A percentile compares a stretch with the other conserved stretches of the same genome.
phyloP scores from a whole-genome alignment of 768 basidiomycete species.

The Psilocybe cubensis region DNA sequence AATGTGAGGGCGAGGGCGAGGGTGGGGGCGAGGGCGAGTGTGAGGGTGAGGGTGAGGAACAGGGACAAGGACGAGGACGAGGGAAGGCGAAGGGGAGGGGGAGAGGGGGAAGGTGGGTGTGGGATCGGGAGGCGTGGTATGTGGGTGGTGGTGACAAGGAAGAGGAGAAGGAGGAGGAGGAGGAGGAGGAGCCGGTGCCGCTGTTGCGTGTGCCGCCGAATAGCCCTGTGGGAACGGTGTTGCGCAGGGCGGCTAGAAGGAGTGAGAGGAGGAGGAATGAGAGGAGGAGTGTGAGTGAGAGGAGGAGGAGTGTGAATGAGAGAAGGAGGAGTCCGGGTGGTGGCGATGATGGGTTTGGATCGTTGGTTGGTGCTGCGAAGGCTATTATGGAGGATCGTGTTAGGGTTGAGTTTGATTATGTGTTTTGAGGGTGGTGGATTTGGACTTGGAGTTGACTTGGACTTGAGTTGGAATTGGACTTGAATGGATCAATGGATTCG shows the following conservation, averaged over 20 bases:
- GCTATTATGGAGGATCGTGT: conserved; percentile 20
- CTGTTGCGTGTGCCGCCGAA: conserved; percentile 4
- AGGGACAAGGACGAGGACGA: not conserved
- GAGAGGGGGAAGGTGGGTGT: conserved; percentile 7
- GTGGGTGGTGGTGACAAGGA: too few species aligned
- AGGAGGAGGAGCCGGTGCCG: conserved; percentile 9
- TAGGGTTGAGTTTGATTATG: not conserved
- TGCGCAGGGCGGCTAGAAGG: too few species aligned
- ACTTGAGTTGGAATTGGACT: not conserved
- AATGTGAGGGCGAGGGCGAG: too few species aligned
- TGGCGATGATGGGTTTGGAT: conserved; percentile 6
- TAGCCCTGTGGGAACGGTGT: not conserved
- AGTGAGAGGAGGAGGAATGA: too few species aligned
- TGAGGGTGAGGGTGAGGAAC: too few species aligned
- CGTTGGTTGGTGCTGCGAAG: conserved; percentile 17
- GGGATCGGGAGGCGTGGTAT: too few species aligned
- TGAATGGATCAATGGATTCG: too few species aligned
- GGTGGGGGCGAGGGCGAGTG: too few species aligned
- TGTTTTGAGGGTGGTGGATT: not conserved
- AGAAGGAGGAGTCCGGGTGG: not conserved
- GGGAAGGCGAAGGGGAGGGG: not conserved
- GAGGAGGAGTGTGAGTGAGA: too few species aligned
- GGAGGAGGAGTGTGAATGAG: too few species aligned
- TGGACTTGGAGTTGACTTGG: not conserved
- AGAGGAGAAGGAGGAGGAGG: not conserved